Base-by-base conservation (phyloP, 495 filamentous ascomycete species). In the Penicillium simplicissimum region DNA sequence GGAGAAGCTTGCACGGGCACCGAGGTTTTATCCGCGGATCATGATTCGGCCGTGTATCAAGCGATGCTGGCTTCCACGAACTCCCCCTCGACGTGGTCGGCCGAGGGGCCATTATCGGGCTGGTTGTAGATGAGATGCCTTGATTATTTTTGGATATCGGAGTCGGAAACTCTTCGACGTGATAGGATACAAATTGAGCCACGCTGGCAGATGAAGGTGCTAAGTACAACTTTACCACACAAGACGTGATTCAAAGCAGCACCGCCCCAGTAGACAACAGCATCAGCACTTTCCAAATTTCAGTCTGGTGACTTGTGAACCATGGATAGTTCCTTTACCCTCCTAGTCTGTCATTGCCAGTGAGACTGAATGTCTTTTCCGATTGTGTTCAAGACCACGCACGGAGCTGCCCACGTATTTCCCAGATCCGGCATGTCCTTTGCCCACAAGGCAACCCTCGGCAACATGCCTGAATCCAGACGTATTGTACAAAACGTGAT, bases 21-120 rank as follows among this genome's bases (percentile, higher is more conserved):
- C 51, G n/a, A 21, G 51, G n/a, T 53, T 53, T 25, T 53, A 34
- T 19, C 51, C 51, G 0, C 15, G 51, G 6, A 53, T 53, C 8
- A 53, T 53, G 51, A 53, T 53, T 21, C 51, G 51, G 9, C 51
- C 51, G 19, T 53, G 51, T 35, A 53, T 53, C 14, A 34, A 19
- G 17, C 6, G 31, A 21, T 53, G 51, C 14, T 53, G 51, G 51
- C 8, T 34, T 33, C 51, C 51, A 0, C 15, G 31, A 4, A 53
- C 51, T 10, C 51, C n/a, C n/a, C 51, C 51, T 7, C 33, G 51
- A 36, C 51, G 51, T 0, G 51, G 51, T 4, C 8, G 31, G 3
- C 31, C 51, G 31, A 34, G 51, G 14, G 51, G 51, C 7, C 51
- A 53, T 53, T 53, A 53, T 21, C 51, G 51, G 8, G 51, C 34